Evolutionary conservation across 345 rosid genomes (phyloP).

Genomic region (Raphanus raphanistrum): DNA sequence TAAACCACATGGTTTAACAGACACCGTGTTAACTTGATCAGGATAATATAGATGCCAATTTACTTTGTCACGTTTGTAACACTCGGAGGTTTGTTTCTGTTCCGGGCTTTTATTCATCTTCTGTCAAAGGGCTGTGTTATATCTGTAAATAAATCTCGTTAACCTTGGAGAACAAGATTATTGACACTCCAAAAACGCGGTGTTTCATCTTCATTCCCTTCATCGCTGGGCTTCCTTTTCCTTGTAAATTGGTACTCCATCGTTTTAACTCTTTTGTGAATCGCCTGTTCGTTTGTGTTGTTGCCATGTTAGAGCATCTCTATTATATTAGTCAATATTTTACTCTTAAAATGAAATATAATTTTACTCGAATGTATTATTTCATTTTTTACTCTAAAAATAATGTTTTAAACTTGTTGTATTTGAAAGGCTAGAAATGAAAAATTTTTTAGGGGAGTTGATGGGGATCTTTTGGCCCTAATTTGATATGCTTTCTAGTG

Average conservation of each 20-base stretch:
- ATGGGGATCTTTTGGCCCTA: too few relatives aligned
- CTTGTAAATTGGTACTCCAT: background rate
- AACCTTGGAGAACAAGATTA: too few relatives aligned
- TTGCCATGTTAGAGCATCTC: background rate
- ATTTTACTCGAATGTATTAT: too few relatives aligned
- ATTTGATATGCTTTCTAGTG: too few relatives aligned
- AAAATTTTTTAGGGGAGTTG: too few relatives aligned
- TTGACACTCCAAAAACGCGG: background rate
- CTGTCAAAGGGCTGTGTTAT: background rate
- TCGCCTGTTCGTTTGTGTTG: background rate
- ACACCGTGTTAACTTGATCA: background rate
- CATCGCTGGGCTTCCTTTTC: background rate
- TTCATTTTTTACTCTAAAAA: too few relatives aligned
- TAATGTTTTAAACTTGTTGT: too few relatives aligned
- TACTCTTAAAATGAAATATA: too few relatives aligned
- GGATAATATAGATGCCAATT: slow-evolving; percentile 4
- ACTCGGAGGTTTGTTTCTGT: background rate
- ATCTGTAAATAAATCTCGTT: slow-evolving; percentile 11
- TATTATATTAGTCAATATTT: too few relatives aligned
- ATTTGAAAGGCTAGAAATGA: too few relatives aligned
- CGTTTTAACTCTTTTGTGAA: background rate
- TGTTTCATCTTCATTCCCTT: background rate
- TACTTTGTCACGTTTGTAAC: slow-evolving; percentile 7
- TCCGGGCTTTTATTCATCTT: background rate
- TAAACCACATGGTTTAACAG: slow-evolving; percentile 29